A percentile compares a stretch with the other conserved stretches of the same genome.
These are phyloP conservation scores for Scedosporium dehoogii DNA, from an alignment of 2,329 filamentous ascomycete species.

Conservation along the genomic window DNA sequence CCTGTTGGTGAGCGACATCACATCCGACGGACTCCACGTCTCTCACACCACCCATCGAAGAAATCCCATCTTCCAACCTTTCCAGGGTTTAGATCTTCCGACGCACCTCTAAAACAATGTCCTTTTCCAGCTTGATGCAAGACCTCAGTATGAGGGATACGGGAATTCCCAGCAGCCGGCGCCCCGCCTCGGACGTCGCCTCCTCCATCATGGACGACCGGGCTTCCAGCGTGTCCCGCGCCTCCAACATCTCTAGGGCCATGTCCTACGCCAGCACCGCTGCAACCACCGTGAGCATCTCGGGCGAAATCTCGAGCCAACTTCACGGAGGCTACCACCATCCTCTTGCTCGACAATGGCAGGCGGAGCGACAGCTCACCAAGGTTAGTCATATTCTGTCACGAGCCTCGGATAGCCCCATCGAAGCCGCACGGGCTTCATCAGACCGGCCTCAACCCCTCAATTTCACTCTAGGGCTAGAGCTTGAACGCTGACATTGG, in stretches of 20 bases:
- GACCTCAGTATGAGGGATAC: conserved; percentile 51
- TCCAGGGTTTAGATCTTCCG: background rate
- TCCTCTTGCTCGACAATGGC: conserved; percentile 70
- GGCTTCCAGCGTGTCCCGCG: conserved; percentile 48
- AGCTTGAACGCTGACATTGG: conserved; percentile 3
- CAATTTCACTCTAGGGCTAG: background rate
- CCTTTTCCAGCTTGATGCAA: conserved; percentile 58
- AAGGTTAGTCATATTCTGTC: conserved; percentile 45
- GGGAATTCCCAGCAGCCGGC: conserved; percentile 30
- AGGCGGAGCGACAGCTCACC: conserved; percentile 74
- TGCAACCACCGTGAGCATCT: conserved; percentile 59
- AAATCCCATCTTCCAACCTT: background rate
- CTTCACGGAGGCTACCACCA: conserved; percentile 77
- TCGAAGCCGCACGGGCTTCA: no score
- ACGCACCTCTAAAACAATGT: conserved; percentile 35
- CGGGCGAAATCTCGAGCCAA: conserved; percentile 71
- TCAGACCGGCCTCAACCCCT: background rate
- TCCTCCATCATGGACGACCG: conserved; percentile 51
- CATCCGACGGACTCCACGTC: background rate
- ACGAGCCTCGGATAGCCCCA: background rate
- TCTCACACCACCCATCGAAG: background rate
- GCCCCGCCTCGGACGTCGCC: conserved; percentile 31
- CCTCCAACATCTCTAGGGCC: conserved; percentile 51
- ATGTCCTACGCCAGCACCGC: conserved; percentile 58
- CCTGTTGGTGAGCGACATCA: background rate